Evolutionary conservation across 495 filamentous ascomycete genomes (phyloP).

Genomic region (Penicillium pancosmium): DNA sequence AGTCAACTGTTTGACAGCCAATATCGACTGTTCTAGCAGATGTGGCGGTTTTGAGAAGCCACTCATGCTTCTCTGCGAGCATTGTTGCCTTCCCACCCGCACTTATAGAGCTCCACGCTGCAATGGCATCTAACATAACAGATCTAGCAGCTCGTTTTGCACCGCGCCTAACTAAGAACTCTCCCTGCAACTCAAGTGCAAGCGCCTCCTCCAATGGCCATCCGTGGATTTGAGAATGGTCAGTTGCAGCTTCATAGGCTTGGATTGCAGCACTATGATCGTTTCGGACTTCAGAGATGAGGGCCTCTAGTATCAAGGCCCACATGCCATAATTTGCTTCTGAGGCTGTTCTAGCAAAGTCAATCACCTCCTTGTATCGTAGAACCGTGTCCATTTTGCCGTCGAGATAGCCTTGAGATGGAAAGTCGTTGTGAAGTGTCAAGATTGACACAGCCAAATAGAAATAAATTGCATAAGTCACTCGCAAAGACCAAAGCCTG

Average conservation of each 20-base stretch:
- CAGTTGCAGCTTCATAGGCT: slow-evolving; percentile 74
- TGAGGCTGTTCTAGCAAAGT: slow-evolving; percentile 66
- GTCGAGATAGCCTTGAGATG: slow-evolving; percentile 50
- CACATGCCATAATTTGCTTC: slow-evolving; percentile 81
- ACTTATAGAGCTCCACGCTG: slow-evolving; percentile 72
- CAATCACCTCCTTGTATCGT: slow-evolving; percentile 64
- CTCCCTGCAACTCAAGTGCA: slow-evolving; percentile 71
- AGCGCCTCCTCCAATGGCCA: slow-evolving; percentile 82
- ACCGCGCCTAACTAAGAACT: slow-evolving; percentile 70
- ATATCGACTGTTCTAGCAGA: slow-evolving; percentile 65
- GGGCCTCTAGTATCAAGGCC: slow-evolving; percentile 73
- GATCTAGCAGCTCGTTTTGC: slow-evolving; percentile 74
- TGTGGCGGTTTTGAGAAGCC: slow-evolving; percentile 67
- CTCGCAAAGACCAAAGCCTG: slow-evolving; percentile 73
- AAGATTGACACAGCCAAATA: slow-evolving; percentile 71
- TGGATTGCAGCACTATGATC: slow-evolving; percentile 63
- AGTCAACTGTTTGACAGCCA: slow-evolving; percentile 71
- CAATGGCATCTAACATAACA: slow-evolving; percentile 70
- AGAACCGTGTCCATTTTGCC: slow-evolving; percentile 58
- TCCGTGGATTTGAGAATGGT: slow-evolving; percentile 77
- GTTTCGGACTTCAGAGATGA: slow-evolving; percentile 65
- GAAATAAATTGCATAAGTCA: slow-evolving; percentile 64
- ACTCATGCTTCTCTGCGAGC: slow-evolving; percentile 70
- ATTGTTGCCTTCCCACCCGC: slow-evolving; percentile 74
- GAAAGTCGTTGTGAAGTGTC: slow-evolving; percentile 60